Percentiles rank a stretch among this genome's conserved stretches.
These are phyloP conservation scores for Solanum gandarillasii DNA, from an alignment of 257 asterid genomes.

Conservation along the genomic window DNA sequence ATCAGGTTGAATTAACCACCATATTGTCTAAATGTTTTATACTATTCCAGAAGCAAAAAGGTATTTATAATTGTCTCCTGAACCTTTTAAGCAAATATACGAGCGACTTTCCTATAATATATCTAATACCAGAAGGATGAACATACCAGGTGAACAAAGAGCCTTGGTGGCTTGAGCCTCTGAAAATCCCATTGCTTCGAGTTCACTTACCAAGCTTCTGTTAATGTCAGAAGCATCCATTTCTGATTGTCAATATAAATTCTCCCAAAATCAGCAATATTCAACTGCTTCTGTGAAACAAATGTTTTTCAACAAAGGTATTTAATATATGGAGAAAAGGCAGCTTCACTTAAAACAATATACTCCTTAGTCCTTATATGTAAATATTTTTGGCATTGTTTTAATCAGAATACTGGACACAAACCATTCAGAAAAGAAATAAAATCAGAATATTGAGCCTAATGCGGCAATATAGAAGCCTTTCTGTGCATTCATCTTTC, in stretches of 20 bases:
- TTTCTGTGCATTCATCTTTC: background rate
- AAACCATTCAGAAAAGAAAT: background rate
- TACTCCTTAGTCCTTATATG: background rate
- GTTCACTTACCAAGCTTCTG: constrained; percentile 44
- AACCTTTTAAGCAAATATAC: background rate
- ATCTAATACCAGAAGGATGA: background rate
- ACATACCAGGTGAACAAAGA: constrained; percentile 45
- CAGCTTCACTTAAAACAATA: background rate
- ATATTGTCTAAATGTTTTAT: background rate
- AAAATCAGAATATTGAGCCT: background rate
- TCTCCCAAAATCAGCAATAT: background rate
- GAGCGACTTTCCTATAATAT: background rate
- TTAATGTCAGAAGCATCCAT: constrained; percentile 34
- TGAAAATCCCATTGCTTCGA: constrained; percentile 62
- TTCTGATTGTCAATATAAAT: background rate
- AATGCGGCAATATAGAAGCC: background rate
- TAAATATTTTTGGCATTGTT: background rate
- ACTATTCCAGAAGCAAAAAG: background rate
- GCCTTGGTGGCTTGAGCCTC: constrained; percentile 45
- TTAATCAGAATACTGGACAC: background rate
- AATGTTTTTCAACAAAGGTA: background rate
- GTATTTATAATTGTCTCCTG: background rate
- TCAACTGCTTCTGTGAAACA: background rate
- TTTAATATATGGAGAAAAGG: background rate
- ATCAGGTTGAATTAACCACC: background rate